phyloP scores from a whole-genome alignment of 2,329 filamentous ascomycete species.

The Pyricularia grisea region DNA sequence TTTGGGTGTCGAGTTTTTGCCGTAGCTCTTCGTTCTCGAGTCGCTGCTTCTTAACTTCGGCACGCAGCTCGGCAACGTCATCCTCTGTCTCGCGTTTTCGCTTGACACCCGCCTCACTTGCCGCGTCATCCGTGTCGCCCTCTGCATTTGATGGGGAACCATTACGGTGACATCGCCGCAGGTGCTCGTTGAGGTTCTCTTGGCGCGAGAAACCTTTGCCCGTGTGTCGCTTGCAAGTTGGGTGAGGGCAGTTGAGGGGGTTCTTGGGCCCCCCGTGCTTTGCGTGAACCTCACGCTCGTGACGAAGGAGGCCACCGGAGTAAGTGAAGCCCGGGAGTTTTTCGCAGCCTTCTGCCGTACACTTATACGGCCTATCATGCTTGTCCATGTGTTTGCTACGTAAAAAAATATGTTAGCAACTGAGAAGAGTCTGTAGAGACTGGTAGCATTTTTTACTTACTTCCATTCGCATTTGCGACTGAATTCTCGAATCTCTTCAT shows the following conservation, averaged over 20 bases:
- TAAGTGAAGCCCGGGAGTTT: conserved; percentile 94
- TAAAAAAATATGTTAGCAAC: background rate
- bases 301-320: conserved; percentile 77
- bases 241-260: conserved; percentile 74
- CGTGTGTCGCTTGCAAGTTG: conserved; percentile 79
- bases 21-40: conserved; percentile 53
- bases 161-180: conserved; percentile 73
- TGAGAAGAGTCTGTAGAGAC: background rate
- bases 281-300: conserved; percentile 88
- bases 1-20: conserved; percentile 38
- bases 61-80: conserved; percentile 41
- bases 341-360: conserved; percentile 71
- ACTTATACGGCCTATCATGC: conserved; percentile 89
- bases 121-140: conserved; percentile 34
- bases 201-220: conserved; percentile 87
- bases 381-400: conserved; percentile 96
- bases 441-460: conserved; percentile 42
- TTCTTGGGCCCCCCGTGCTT: conserved; percentile 86
- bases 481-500: conserved; percentile 56
- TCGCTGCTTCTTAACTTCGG: conserved; percentile 58
- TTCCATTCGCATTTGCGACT: conserved; percentile 87
- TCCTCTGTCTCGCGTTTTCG: conserved; percentile 32
- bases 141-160: conserved; percentile 13
- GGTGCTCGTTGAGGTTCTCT: conserved; percentile 89
- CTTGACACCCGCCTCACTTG: conserved; percentile 35